These are phyloP conservation scores for Arxiozyma bovina DNA, from an alignment of 1,139 yeast genomes.

Conservation along the genomic window DNA sequence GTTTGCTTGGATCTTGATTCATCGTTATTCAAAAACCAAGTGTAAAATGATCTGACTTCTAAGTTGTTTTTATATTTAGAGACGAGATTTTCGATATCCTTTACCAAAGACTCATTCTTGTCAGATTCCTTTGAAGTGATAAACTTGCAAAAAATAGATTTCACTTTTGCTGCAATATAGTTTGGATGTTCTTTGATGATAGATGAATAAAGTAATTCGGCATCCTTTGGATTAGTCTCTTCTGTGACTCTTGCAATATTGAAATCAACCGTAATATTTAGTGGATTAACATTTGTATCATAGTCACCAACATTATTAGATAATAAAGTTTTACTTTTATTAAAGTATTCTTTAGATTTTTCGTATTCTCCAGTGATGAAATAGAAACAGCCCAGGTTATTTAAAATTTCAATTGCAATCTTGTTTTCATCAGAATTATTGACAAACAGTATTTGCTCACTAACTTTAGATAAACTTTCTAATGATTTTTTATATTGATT, in stretches of 20 bases:
- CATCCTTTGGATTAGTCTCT: constrained; percentile 29
- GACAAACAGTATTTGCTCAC: constrained; percentile 40
- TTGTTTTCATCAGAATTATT: constrained; percentile 38
- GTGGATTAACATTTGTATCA: constrained; percentile 14
- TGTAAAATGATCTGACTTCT: constrained; percentile 83
- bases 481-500: constrained; percentile 50
- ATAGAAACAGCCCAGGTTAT: constrained; percentile 80
- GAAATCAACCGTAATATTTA: constrained; percentile 44
- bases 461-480: constrained; percentile 48
- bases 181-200: constrained; percentile 55
- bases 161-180: constrained; percentile 68
- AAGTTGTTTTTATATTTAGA: constrained; percentile 50
- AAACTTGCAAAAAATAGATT: constrained; percentile 51
- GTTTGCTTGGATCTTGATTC: constrained; percentile 30
- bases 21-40: constrained; percentile 70
- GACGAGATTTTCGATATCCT: constrained; percentile 49
- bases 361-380: constrained; percentile 56
- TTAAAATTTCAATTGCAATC: constrained; percentile 61
- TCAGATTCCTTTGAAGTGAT: constrained; percentile 27
- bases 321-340: constrained; percentile 4
- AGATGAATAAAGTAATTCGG: constrained; percentile 40
- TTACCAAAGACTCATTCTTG: constrained; percentile 34
- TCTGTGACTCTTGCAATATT: constrained; percentile 61
- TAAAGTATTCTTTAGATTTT: constrained; percentile 43
- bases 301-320: constrained; percentile 15